Percentiles rank a stretch among this genome's conserved stretches.
Evolutionary conservation across 139 green algal genomes (phyloP).

Genomic region (Closterium sp.): DNA sequence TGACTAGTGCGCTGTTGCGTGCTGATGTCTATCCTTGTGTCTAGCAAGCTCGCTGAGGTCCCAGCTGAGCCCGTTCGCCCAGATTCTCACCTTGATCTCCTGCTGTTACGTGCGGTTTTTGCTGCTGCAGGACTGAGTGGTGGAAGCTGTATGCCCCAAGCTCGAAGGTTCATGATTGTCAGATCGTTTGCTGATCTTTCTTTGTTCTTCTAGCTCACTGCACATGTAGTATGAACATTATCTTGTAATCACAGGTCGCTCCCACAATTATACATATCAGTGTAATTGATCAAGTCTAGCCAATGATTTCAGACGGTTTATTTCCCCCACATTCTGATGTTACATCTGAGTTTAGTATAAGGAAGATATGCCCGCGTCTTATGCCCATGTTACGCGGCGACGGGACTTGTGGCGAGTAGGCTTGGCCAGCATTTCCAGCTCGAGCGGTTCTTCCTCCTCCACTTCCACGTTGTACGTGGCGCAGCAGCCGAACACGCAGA

Average conservation of each 20-base stretch:
- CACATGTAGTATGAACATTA: neutral
- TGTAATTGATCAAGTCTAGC: neutral
- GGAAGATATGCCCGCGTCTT: no score
- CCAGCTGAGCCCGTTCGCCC: no score
- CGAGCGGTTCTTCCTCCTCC: neutral
- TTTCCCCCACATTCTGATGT: no score
- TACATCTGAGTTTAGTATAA: no score
- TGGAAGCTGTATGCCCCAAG: neutral
- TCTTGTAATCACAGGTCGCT: neutral
- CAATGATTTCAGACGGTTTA: no score
- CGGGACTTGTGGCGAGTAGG: neutral
- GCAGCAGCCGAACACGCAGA: neutral
- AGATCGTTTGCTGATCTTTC: neutral
- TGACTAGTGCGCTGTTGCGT: no score
- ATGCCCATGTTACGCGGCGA: neutral
- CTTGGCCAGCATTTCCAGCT: neutral
- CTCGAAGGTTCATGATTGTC: neutral
- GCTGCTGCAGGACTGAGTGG: neutral
- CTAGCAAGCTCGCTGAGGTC: no score
- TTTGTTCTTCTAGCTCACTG: neutral
- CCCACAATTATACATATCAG: neutral
- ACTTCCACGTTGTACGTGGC: neutral
- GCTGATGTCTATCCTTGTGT: no score
- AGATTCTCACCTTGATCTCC: no score
- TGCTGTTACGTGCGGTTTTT: neutral